These are phyloP conservation scores for Pyrenula aspistea DNA, from an alignment of 495 filamentous ascomycete genomes.

Conservation along the genomic window DNA sequence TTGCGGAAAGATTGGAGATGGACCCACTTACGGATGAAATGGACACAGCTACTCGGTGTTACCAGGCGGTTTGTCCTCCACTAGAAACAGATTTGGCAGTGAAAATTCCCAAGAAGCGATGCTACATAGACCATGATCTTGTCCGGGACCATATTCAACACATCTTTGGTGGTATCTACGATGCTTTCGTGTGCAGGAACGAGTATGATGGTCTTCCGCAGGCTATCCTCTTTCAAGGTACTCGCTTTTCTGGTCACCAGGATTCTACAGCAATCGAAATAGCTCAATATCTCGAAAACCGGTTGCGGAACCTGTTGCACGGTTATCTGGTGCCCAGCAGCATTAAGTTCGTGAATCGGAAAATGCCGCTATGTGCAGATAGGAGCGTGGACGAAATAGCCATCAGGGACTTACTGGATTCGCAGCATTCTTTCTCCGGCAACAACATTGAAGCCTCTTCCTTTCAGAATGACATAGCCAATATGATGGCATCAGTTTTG, in stretches of 20 bases:
- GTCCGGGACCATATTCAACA: constrained; percentile 1
- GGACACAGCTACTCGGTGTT: constrained; percentile 16
- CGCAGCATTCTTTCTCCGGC: constrained; percentile 1
- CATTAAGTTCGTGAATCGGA: constrained; percentile 10
- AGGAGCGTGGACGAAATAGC: constrained; percentile 16
- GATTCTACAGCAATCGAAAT: not conserved
- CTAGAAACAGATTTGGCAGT: constrained; percentile 17
- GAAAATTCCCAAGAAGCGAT: constrained; percentile 10
- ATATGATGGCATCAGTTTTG: constrained; percentile 17
- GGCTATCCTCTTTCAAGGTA: constrained; percentile 7
- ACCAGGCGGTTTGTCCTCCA: constrained; percentile 22
- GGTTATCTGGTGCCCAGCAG: constrained; percentile 21
- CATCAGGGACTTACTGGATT: constrained; percentile 10
- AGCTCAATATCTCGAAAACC: not conserved
- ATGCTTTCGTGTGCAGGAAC: constrained; percentile 6
- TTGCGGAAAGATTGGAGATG: constrained; percentile 21
- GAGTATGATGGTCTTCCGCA: constrained; percentile 10
- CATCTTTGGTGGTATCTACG: not conserved
- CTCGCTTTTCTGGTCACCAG: constrained; percentile 1
- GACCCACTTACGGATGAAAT: constrained; percentile 17
- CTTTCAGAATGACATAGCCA: constrained; percentile 15
- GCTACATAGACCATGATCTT: constrained; percentile 4
- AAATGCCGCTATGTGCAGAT: constrained; percentile 13
- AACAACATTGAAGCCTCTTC: constrained; percentile 7
- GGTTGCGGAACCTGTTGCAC: constrained; percentile 9